Base-by-base conservation (phyloP, 2,329 filamentous ascomycete genomes). In the Diplodia corticola region DNA sequence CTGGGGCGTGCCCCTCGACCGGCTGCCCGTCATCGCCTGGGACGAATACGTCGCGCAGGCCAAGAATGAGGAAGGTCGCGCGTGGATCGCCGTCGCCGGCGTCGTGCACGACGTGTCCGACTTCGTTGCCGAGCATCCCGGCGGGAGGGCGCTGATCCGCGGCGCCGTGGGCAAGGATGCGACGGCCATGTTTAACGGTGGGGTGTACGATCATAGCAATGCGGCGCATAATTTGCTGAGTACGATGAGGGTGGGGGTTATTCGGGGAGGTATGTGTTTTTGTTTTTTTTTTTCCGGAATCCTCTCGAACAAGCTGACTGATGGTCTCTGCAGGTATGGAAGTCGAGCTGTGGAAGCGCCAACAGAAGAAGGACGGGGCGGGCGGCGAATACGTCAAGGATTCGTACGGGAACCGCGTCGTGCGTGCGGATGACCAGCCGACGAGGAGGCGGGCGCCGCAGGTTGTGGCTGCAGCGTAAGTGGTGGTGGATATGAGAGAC, bases 321-420 rank as follows among this genome's bases (percentile, higher is more conserved):
- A 5, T n/a, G 17, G 26, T 51, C 4, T 7, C 10, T 15, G 30
- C 30, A 55, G 28, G 51, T 5, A 61, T 61, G 57, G 92, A 95
- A 78, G 92, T 96, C 30, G 92, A 96, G 84, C 93, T 95, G 80
- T 96, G 92, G 92, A 95, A 95, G 86, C 89, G 91, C 49, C 88
- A 90, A 26, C 17, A 24, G 66, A 90, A 93, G 53, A 24, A 51
- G 6, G n/a, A n/a, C n/a, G n/a, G n/a, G n/a, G 50, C 35, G 15
- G 54, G 20, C n/a, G 48, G 5, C 4, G 44, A 59, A 53, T 48
- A 24, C 5, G 54, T 66, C 17, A 66, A 60, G 54, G 64, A 66
- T 30, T n/a, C 26, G n/a, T 59, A 12, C 9, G 65, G 65, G 10
- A 49, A 64, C 20, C 35, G 51, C 1, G 53, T 67, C 22, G 65